Evolutionary conservation across 2,329 filamentous ascomycete genomes (phyloP).

Genomic region (Proliferodiscus dingleyae): DNA sequence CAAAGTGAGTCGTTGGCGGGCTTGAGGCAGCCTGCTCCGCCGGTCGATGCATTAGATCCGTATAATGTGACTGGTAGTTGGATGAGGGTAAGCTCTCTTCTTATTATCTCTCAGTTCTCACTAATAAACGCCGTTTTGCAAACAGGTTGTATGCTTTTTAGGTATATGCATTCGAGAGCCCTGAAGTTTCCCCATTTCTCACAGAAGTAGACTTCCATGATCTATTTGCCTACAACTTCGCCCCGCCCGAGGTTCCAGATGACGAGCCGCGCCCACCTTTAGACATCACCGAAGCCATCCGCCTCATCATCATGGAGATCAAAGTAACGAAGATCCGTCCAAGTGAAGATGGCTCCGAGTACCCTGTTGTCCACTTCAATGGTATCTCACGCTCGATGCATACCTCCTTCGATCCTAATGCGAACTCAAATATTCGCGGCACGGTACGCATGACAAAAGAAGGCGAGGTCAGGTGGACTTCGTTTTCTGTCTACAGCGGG

Average conservation of each 20-base stretch:
- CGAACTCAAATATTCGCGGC: slow-evolving; percentile 61
- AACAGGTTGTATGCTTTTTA: slow-evolving; percentile 41
- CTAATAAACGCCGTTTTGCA: slow-evolving; percentile 13
- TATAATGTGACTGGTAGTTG: slow-evolving; percentile 68
- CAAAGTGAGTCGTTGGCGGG: background rate
- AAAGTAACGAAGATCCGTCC: slow-evolving; percentile 54
- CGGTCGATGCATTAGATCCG: slow-evolving; percentile 47
- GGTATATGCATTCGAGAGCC: slow-evolving; percentile 23
- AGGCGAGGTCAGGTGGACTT: slow-evolving; percentile 72
- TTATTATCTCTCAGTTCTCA: background rate
- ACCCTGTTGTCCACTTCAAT: background rate
- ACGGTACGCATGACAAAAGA: slow-evolving; percentile 60
- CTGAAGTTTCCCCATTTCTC: slow-evolving; percentile 36
- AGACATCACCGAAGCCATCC: slow-evolving; percentile 59
- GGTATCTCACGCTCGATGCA: slow-evolving; percentile 39
- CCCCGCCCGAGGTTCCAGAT: slow-evolving; percentile 31
- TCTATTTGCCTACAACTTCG: slow-evolving; percentile 69
- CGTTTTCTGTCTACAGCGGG: slow-evolving; percentile 56
- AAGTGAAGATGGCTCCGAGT: background rate
- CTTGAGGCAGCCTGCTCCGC: background rate
- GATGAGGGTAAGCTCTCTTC: slow-evolving; percentile 52
- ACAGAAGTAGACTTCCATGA: slow-evolving; percentile 59
- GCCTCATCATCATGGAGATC: slow-evolving; percentile 66
- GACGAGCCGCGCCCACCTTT: slow-evolving; percentile 48
- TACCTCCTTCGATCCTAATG: slow-evolving; percentile 62